phyloP scores from a whole-genome alignment of 768 basidiomycete species.

The Leccinum barrowsii region DNA sequence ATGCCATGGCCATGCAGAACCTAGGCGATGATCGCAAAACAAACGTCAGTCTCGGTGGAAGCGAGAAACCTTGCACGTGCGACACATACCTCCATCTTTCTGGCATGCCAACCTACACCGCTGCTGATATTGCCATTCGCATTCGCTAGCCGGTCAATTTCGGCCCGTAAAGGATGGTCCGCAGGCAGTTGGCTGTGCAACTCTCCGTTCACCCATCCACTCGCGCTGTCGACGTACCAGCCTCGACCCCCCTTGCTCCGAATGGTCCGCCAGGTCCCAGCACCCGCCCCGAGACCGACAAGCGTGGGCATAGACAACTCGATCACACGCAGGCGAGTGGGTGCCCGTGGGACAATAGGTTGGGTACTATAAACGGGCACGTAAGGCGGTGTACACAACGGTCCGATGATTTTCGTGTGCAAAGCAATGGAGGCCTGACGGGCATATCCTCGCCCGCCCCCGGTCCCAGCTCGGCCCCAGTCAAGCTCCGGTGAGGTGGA shows the following conservation, averaged over 20 bases:
- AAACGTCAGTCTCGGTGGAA: background rate
- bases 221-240: constrained; percentile 91
- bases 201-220: constrained; percentile 64
- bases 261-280: constrained; percentile 85
- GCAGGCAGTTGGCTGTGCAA: constrained; percentile 56
- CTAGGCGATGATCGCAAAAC: constrained; percentile 32
- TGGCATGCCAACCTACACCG: constrained; percentile 90
- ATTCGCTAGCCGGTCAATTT: constrained; percentile 69
- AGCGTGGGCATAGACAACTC: constrained; percentile 77
- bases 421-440: constrained; percentile 73
- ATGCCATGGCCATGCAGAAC: constrained; percentile 87
- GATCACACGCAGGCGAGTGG: constrained; percentile 80
- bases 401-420: constrained; percentile 74
- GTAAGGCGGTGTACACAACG: constrained; percentile 77
- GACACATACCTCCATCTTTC: constrained; percentile 91
- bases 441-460: constrained; percentile 37
- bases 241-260: constrained; percentile 89
- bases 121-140: constrained; percentile 89
- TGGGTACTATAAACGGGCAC: constrained; percentile 48
- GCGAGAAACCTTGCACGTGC: background rate
- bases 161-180: constrained; percentile 65
- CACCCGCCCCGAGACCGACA: constrained; percentile 69
- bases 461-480: constrained; percentile 40
- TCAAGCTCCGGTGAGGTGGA: constrained; percentile 75
- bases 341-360: constrained; percentile 34